phyloP scores from a whole-genome alignment of 345 rosid species.

The Rhodamnia rubescens region DNA sequence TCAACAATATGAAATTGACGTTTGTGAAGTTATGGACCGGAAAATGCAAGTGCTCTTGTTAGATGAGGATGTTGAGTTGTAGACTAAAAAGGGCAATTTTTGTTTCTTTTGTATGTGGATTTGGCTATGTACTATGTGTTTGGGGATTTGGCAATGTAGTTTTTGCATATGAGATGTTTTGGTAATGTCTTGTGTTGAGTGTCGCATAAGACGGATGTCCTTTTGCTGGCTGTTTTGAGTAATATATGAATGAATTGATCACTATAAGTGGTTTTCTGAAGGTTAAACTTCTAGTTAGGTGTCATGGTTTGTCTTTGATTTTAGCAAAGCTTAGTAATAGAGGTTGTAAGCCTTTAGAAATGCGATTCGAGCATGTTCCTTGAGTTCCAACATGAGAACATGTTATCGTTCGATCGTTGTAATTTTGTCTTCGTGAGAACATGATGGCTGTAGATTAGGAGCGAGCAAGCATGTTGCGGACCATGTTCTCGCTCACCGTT shows the following conservation, averaged over 20 bases:
- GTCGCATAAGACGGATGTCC: fast-evolving
- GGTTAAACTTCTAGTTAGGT: neutral
- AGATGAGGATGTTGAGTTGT: neutral
- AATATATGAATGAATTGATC: neutral
- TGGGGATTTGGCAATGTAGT: neutral
- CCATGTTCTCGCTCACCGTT: no score
- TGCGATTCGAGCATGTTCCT: no score
- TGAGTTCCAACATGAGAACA: no score
- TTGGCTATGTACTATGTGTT: neutral
- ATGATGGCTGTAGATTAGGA: no score
- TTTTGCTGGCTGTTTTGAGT: neutral
- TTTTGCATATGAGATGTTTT: neutral
- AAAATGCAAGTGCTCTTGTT: neutral
- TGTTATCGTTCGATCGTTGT: no score
- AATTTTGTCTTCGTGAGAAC: no score
- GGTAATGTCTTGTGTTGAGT: neutral
- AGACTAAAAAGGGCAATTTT: neutral
- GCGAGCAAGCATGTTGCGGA: no score
- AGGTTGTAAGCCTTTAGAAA: neutral
- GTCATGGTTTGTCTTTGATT: neutral
- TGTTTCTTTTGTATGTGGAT: neutral
- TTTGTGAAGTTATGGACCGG: neutral
- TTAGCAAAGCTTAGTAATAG: neutral
- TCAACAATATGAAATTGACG: neutral
- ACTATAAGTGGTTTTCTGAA: neutral